Evolutionary conservation across 169 alveolate genomes (phyloP), one percentile per base, ranked within the genome.

Genomic region (Plasmodium malariae): DNA sequence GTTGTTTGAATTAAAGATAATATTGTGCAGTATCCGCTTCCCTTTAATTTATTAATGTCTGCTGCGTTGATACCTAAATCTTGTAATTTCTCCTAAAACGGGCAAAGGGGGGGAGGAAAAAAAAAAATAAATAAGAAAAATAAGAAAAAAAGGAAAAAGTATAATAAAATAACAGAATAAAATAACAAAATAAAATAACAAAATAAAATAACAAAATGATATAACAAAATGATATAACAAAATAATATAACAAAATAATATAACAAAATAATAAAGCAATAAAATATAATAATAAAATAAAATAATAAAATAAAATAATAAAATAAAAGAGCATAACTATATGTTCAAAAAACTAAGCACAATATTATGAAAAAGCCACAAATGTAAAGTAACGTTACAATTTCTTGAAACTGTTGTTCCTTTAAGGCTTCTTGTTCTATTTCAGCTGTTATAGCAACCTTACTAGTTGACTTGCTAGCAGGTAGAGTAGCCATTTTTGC

Each of bases 11-110:
- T 94, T 21, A 98, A 92, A 36, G 97, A 92, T 70, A 97, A 96
- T 12, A 97, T 96, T 36, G 98, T 97, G 59, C 95, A 93, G 74
- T 95, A 94, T 12, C 99, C 99, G 49, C 98, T 97, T 43, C 96
- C 97, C 54, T 94, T 95, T 5, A 98, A 85, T 92, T 97, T 98
- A 28, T 95, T 93, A 30, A 98, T 95, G 93, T 98, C 99, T 63
- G 97, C 96, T 17, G 95, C 96, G 49, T 95, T 97, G 11, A 98
- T 95, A 12, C 99, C 99, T 62, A 94, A 88, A 43, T 96, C 97
- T 87, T 96, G 97, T 9, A 97, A 91, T 49, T 92, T 91, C 30
- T 96, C 96, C 94, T 90, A 49, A 1, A 60, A 19, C 11, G 11
- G 43, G 19, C 19, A 51, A n/a, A 19, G 4, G 21, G 14, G 24